phyloP scores from a whole-genome alignment of 371 early-diverging fungal species.

The Funneliformis caledonium region DNA sequence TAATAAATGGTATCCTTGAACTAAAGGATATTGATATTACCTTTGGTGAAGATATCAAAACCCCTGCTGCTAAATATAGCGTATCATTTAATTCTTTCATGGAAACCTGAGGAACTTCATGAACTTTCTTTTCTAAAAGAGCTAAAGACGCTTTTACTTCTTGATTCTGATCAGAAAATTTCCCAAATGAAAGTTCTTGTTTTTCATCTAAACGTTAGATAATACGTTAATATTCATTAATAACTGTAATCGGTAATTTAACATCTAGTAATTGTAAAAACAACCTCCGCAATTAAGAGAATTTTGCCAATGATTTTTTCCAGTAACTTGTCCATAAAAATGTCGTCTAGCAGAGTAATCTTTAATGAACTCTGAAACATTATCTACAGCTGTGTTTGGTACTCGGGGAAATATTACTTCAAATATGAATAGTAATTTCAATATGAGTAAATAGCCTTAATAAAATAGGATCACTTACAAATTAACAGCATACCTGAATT shows the following conservation, averaged over 20 bases:
- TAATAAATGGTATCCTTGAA: background rate
- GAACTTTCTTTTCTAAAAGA: constrained; percentile 44
- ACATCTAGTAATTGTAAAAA: background rate
- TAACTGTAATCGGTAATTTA: background rate
- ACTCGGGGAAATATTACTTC: constrained; percentile 42
- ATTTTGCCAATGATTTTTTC: constrained; percentile 39
- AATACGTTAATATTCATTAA: background rate
- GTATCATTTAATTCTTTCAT: constrained; percentile 57
- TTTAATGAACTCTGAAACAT: constrained; percentile 63
- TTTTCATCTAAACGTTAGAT: constrained; percentile 42
- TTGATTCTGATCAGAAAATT: background rate
- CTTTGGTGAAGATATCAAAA: constrained; percentile 25
- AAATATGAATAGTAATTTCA: background rate
- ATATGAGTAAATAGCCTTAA: background rate
- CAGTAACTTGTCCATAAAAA: constrained; percentile 65
- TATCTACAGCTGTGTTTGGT: constrained; percentile 54
- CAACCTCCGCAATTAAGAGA: background rate
- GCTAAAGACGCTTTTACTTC: constrained; percentile 3
- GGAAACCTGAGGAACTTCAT: constrained; percentile 51
- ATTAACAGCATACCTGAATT: constrained; percentile 47
- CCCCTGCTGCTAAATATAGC: constrained; percentile 58
- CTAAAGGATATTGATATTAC: background rate
- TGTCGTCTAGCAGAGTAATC: constrained; percentile 62
- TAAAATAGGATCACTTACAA: background rate
- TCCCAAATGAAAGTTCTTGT: constrained; percentile 44